Evolutionary conservation across 495 filamentous ascomycete genomes (phyloP).

Genomic region (Aspergillus ellipticus): DNA sequence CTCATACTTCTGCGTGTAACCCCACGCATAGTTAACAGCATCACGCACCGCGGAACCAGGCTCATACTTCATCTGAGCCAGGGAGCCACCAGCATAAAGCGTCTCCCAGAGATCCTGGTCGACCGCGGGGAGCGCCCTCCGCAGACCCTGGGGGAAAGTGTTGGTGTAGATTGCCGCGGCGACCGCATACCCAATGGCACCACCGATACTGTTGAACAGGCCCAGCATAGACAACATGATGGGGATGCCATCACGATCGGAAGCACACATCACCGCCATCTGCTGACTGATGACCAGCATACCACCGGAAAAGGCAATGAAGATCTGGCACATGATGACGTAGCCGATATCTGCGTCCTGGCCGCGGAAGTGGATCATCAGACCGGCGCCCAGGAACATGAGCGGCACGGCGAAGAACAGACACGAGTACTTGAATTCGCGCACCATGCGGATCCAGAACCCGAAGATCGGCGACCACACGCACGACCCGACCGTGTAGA

Average conservation of each 20-base stretch:
- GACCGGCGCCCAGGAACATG: conserved; percentile 58
- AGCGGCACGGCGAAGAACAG: conserved; percentile 62
- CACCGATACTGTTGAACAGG: conserved; percentile 65
- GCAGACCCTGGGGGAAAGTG: conserved; percentile 55
- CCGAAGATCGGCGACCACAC: conserved; percentile 57
- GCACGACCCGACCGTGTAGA: conserved; percentile 68
- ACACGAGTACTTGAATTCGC: conserved; percentile 54
- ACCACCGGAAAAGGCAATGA: conserved; percentile 68
- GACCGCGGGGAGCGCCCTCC: conserved; percentile 32
- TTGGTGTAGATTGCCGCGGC: conserved; percentile 67
- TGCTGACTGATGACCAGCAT: conserved; percentile 64
- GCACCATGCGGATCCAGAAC: conserved; percentile 50
- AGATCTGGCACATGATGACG: conserved; percentile 74
- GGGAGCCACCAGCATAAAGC: conserved; percentile 44
- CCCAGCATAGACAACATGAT: conserved; percentile 65
- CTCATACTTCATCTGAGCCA: conserved; percentile 50
- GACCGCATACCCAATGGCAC: conserved; percentile 64
- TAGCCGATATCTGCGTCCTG: conserved; percentile 56
- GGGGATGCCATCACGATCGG: conserved; percentile 60
- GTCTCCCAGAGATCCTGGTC: conserved; percentile 46
- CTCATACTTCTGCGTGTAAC: conserved; percentile 55
- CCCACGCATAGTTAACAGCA: conserved; percentile 59
- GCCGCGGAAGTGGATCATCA: conserved; percentile 69
- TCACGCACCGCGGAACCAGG: conserved; percentile 48
- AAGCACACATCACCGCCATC: conserved; percentile 70